These are phyloP conservation scores for Trypanosoma congolense DNA, from an alignment of 208 protist species.

Conservation along the genomic window DNA sequence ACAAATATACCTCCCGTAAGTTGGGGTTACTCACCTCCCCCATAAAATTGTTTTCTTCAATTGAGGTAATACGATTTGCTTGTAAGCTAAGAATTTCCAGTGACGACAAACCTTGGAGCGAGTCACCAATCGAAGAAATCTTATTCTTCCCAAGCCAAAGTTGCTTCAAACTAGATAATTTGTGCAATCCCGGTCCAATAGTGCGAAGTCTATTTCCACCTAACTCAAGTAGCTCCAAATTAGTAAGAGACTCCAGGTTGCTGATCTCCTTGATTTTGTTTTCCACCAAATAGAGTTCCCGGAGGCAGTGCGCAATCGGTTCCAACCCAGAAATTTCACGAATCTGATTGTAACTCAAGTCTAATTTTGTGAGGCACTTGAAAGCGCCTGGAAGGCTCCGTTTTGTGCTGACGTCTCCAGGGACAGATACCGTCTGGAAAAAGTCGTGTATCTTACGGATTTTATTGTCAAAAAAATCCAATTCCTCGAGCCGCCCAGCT, in stretches of 20 bases:
- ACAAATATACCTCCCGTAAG: slow-evolving; percentile 75
- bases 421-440: slow-evolving; percentile 38
- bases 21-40: slow-evolving; percentile 42
- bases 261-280: slow-evolving; percentile 90
- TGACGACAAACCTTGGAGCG: slow-evolving; percentile 43
- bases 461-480: slow-evolving; percentile 93
- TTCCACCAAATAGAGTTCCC: slow-evolving; percentile 87
- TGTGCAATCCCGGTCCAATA: slow-evolving; percentile 63
- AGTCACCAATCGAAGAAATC: slow-evolving; percentile 60
- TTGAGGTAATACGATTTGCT: slow-evolving; percentile 75
- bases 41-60: slow-evolving; percentile 60
- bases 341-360: slow-evolving; percentile 91
- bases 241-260: slow-evolving; percentile 69
- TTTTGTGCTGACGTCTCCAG: slow-evolving; percentile 21
- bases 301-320: slow-evolving; percentile 57
- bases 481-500: slow-evolving; percentile 46
- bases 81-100: slow-evolving; percentile 79
- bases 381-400: slow-evolving; percentile 37
- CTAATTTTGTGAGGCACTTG: slow-evolving; percentile 59
- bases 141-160: slow-evolving; percentile 93
- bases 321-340: slow-evolving; percentile 68
- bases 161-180: slow-evolving; percentile 59
- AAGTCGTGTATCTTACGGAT: slow-evolving; percentile 76
- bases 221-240: slow-evolving; percentile 83
- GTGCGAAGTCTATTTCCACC: slow-evolving; percentile 85